A percentile compares a stretch with the other conserved stretches of the same genome.
Evolutionary conservation across 2,329 filamentous ascomycete genomes (phyloP).

Genomic region (Paecilomyces sp.): DNA sequence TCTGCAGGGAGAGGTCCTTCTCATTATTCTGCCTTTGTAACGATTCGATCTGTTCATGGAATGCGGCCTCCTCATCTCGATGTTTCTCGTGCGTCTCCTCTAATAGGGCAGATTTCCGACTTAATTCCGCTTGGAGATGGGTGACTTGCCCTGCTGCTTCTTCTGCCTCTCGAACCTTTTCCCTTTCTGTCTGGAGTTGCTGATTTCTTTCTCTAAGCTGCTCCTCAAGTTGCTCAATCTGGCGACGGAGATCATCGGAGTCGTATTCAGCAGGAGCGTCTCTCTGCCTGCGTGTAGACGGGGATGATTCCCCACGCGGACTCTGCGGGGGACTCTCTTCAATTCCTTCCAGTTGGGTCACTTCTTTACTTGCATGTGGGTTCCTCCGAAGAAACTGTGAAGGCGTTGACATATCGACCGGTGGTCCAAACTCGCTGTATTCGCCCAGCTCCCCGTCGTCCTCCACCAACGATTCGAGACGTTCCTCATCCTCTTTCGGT

Average conservation of each 20-base stretch:
- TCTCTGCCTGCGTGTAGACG: slow-evolving; percentile 17
- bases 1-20: slow-evolving; percentile 15
- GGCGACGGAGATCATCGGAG: slow-evolving; percentile 19
- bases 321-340: slow-evolving; percentile 26
- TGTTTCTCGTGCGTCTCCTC: slow-evolving; percentile 17
- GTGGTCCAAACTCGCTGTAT: slow-evolving; percentile 36
- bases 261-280: slow-evolving; percentile 10
- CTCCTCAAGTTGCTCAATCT: slow-evolving; percentile 24
- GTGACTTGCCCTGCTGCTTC: slow-evolving; percentile 31
- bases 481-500: not conserved
- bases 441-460: slow-evolving; percentile 21
- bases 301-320: slow-evolving; percentile 14
- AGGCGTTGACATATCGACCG: slow-evolving; percentile 38
- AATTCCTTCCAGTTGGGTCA: slow-evolving; percentile 28
- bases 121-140: slow-evolving; percentile 31
- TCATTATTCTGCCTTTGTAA: slow-evolving; percentile 21
- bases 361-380: slow-evolving; percentile 18
- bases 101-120: slow-evolving; percentile 21
- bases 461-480: not conserved
- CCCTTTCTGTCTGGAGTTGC: slow-evolving; percentile 23
- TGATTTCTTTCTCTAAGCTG: slow-evolving; percentile 27
- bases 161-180: slow-evolving; percentile 24
- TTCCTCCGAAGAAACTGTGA: slow-evolving; percentile 30
- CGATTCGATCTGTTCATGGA: slow-evolving; percentile 23
- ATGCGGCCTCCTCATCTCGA: slow-evolving; percentile 12